Base-by-base conservation (phyloP, 2,329 filamentous ascomycete genomes). In the Thielaviopsis populi region DNA sequence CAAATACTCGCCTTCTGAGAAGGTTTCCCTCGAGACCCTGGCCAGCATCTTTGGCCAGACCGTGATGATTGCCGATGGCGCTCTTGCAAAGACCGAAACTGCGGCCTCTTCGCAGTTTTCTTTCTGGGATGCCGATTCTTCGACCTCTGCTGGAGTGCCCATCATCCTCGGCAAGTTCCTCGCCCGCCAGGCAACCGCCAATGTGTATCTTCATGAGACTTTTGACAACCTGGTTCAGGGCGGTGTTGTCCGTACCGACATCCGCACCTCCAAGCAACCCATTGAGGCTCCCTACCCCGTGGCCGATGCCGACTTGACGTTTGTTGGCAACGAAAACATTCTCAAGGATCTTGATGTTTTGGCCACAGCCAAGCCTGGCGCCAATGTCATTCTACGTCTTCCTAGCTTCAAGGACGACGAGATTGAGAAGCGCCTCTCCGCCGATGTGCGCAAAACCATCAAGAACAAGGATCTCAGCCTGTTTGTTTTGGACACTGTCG, bases 71-170 rank as follows among this genome's bases (percentile, higher is more conserved):
- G 64, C 69, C 67, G 87, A 87, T 69, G 81, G 75, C 62, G 73
- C 79, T 58, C 74, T 85, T 63, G 78, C 83, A 68, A 83, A 85
- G 22, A 41, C 59, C n/a, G 42, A 62, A 24, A 62, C 59, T 22
- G 33, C 56, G 27, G 62, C 62, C 13, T 56, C 53, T n/a, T 33
- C 43, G 7, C 88, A 97, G 74, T 97, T 94, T 77, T 86, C 86
- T 13, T 96, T 99, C 81, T 97, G 91, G 91, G 89, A 96, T 69
- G 73, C 88, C 48, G 92, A 96, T 71, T 82, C 85, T 73, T 91
- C 91, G 33, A 75, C 78, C 1, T 81, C 86, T 61, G 79, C 80
- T 61, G 78, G 78, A 66, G 85, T 89, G 0, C 86, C 90, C 11
- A 75, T 81, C 24, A 81, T 78, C 43, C 72, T 86, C 33, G 80